These are phyloP conservation scores for Exutisphaerella laricina DNA, from an alignment of 2,329 filamentous ascomycete species.

Conservation along the genomic window DNA sequence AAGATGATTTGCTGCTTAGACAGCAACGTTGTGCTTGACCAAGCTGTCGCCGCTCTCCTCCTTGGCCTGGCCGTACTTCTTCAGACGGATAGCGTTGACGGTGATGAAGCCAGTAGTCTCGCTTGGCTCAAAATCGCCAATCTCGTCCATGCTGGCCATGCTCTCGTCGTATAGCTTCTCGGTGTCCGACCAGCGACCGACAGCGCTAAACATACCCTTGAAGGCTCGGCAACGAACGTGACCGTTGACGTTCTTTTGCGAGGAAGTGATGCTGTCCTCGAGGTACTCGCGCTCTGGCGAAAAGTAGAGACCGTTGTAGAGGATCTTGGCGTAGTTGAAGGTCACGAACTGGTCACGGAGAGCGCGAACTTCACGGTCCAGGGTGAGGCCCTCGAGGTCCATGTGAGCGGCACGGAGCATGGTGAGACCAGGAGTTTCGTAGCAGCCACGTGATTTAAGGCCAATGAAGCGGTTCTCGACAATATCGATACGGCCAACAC, in stretches of 20 bases:
- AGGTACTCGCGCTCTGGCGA: constrained; percentile 66
- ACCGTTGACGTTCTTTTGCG: constrained; percentile 58
- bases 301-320: constrained; percentile 63
- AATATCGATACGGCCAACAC: constrained; percentile 76
- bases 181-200: constrained; percentile 56
- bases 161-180: constrained; percentile 65
- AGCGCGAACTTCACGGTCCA: constrained; percentile 63
- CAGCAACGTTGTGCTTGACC: constrained; percentile 20
- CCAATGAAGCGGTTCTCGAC: constrained; percentile 77
- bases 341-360: constrained; percentile 68
- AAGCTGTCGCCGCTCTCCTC: constrained; percentile 33
- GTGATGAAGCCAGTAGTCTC: constrained; percentile 65
- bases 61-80: constrained; percentile 40
- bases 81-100: constrained; percentile 58
- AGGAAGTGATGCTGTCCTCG: constrained; percentile 57
- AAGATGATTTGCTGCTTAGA: neutral
- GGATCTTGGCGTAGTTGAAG: constrained; percentile 54
- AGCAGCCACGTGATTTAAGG: constrained; percentile 75
- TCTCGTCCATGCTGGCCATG: constrained; percentile 65
- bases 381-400: constrained; percentile 60
- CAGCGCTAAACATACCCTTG: constrained; percentile 60
- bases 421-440: constrained; percentile 60
- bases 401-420: constrained; percentile 54
- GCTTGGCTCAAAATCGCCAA: constrained; percentile 60
- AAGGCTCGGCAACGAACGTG: constrained; percentile 58